Base-by-base conservation (phyloP, 2,329 filamentous ascomycete species). In the Hypoxylon rubiginosum region DNA sequence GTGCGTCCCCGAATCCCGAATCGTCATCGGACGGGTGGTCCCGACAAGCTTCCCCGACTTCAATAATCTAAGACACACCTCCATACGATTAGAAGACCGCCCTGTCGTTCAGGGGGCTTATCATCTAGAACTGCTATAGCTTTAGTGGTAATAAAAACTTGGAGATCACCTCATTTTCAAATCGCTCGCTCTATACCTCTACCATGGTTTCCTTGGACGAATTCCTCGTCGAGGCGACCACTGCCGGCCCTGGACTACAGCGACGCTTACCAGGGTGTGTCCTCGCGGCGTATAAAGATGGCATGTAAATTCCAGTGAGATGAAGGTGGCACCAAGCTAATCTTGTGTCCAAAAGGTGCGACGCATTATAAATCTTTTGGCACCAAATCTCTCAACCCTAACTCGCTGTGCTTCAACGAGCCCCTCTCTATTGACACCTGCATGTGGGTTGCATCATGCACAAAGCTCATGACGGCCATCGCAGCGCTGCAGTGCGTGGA, bases 391-490 rank as follows among this genome's bases (percentile, higher is more conserved):
- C 17, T 46, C 13, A 11, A 46, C 24, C 43, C 43, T 19, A 46
- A 24, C n/a, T 46, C 43, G 10, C 43, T 11, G 24, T 11, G 17
- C 43, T 46, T 46, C 43, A 19, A 19, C 43, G 43, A 46, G 21
- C 43, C 43, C 19, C 43, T 46, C 43, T 46, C 43, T 19, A 46
- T 46, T 11, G 43, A 46, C 19, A 26, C 17, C 43, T 21, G n/a
- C 43, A 62, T 66, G 34, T 68, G 66, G 62, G 30, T 66, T 13
- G 65, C 65, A n/a, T 68, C 65, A 3, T 62, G 57, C 41, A 66
- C 54, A 34, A 70, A 68, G 46, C 65, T 70, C 30, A 62, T 70
- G 32, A 62, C 66, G 24, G n/a, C 58, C 15, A 48, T 70, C 32
- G 59, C 66, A 17, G 57, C 52, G 10, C 41, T 70, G 32, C 68